Conservation (phyloP, 345 rosid genomes). For the Fremontodendron californicum region DNA sequence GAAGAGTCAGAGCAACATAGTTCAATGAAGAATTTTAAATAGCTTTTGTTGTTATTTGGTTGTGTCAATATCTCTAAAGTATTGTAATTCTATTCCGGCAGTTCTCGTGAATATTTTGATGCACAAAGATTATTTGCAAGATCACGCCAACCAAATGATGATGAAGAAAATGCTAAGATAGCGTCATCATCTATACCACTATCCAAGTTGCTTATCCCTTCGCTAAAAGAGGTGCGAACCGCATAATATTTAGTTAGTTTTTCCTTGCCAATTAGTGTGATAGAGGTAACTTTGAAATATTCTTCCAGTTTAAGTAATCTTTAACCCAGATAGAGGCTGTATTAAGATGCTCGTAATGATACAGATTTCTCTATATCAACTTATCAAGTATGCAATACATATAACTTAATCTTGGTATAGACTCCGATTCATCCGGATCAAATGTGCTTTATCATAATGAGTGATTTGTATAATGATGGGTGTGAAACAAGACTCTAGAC, state of each 20-base stretch:
- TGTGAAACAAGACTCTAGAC: not conserved
- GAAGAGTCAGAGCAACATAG: not conserved
- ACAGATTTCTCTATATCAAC: not conserved
- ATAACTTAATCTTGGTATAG: not conserved
- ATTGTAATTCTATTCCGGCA: slow-evolving; percentile 34
- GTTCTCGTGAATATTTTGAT: slow-evolving; percentile 56
- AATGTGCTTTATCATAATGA: not conserved
- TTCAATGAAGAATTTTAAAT: not conserved
- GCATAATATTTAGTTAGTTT: slow-evolving; percentile 6
- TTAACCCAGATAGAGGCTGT: not conserved
- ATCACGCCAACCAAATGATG: slow-evolving; percentile 53
- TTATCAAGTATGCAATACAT: not conserved
- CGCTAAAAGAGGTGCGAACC: slow-evolving; percentile 75
- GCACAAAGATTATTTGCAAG: slow-evolving; percentile 53
- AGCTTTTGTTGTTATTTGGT: not conserved
- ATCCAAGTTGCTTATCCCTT: slow-evolving; percentile 75
- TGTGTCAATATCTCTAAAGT: slow-evolving; percentile 16
- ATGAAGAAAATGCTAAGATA: slow-evolving; percentile 68
- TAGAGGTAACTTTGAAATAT: not conserved
- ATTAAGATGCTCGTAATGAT: not conserved
- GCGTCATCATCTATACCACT: slow-evolving; percentile 57
- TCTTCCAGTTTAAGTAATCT: not conserved
- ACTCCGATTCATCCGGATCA: not conserved
- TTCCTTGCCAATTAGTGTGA: slow-evolving; percentile 6
- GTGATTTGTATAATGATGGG: not conserved